phyloP scores from a whole-genome alignment of 441 rosid genomes.

The Aquilaria agallochum region DNA sequence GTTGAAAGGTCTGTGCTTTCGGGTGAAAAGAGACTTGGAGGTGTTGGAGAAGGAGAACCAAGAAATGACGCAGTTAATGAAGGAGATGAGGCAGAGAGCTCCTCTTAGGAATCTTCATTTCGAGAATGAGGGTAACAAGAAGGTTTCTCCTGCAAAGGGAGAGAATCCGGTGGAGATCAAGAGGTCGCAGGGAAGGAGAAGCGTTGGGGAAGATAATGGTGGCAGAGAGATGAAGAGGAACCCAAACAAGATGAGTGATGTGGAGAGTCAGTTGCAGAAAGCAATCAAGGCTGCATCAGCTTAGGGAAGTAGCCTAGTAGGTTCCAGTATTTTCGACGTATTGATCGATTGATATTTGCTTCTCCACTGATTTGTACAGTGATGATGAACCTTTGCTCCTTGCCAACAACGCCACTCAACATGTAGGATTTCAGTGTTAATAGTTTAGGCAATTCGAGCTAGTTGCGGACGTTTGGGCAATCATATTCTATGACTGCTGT shows the following conservation, averaged over 20 bases:
- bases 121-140: constrained; percentile 21
- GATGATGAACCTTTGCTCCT: too few relatives aligned
- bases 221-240: constrained; percentile 29
- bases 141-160: constrained; percentile 15
- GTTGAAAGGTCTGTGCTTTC: constrained; percentile 43
- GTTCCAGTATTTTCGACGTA: constrained; percentile 18
- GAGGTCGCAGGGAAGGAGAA: constrained; percentile 28
- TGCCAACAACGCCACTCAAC: too few relatives aligned
- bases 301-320: constrained; percentile 16
- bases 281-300: constrained; percentile 45
- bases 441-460: too few relatives aligned
- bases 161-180: constrained; percentile 30
- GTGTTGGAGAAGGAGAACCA: constrained; percentile 44
- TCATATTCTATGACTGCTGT: too few relatives aligned
- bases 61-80: constrained; percentile 38
- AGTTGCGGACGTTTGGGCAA: too few relatives aligned
- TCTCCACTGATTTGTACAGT: background rate
- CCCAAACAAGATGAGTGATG: constrained; percentile 23
- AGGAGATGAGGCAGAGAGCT: constrained; percentile 35
- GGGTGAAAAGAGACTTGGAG: constrained; percentile 56
- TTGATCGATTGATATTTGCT: background rate
- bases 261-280: constrained; percentile 52
- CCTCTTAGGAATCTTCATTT: constrained; percentile 11
- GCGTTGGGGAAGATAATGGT: constrained; percentile 24
- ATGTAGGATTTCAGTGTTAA: too few relatives aligned